Percentiles rank a stretch among this genome's conserved stretches.
phyloP scores from a whole-genome alignment of 2,329 filamentous ascomycete genomes.

The Calycina marina region DNA sequence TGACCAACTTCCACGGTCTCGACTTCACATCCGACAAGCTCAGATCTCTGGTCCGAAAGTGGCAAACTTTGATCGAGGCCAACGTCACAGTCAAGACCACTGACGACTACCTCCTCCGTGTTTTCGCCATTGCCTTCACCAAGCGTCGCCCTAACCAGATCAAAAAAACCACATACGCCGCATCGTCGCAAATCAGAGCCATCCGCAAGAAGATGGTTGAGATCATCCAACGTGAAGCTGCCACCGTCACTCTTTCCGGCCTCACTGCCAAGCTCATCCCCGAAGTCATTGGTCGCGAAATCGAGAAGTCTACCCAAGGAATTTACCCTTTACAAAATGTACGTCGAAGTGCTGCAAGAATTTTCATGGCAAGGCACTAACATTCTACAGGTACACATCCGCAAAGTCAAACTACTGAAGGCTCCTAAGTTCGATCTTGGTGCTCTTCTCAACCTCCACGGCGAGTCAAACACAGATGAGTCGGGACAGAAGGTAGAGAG shows the following conservation, averaged over 20 bases:
- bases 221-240: slow-evolving; percentile 94
- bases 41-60: slow-evolving; percentile 97
- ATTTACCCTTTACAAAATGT: slow-evolving; percentile 99
- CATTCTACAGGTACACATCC: slow-evolving; percentile 78
- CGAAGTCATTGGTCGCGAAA: slow-evolving; percentile 98
- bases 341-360: slow-evolving; percentile 26
- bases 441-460: slow-evolving; percentile 89
- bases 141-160: slow-evolving; percentile 99
- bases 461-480: slow-evolving; percentile 92
- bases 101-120: slow-evolving; percentile 97
- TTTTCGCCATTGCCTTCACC: slow-evolving; percentile 99
- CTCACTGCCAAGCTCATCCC: slow-evolving; percentile 98
- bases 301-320: slow-evolving; percentile 98
- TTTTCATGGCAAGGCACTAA: slow-evolving; percentile 23
- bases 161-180: slow-evolving; percentile 99
- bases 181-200: slow-evolving; percentile 88
- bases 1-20: slow-evolving; percentile 99
- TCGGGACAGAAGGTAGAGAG: slow-evolving; percentile 96
- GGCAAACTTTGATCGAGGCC: slow-evolving; percentile 98
- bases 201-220: slow-evolving; percentile 99
- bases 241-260: slow-evolving; percentile 87
- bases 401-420: slow-evolving; percentile 99
- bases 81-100: slow-evolving; percentile 99
- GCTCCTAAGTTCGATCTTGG: slow-evolving; percentile 97
- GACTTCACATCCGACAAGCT: slow-evolving; percentile 99